A percentile compares a stretch with the other conserved stretches of the same genome.
Conservation (phyloP, 2,329 filamentous ascomycete genomes). For the Cercospora sp. region DNA sequence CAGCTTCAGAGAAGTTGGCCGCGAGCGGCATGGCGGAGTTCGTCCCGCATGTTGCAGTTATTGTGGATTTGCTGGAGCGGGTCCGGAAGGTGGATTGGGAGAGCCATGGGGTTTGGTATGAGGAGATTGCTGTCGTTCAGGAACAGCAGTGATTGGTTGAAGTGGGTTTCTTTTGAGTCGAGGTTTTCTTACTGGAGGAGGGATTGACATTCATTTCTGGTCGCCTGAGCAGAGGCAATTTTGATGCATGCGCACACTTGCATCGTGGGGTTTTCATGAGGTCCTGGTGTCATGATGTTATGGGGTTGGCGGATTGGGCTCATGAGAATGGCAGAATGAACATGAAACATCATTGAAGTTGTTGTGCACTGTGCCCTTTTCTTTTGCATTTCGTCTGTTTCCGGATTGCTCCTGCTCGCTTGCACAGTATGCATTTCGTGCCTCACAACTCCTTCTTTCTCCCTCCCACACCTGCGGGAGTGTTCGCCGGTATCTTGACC, state of each 20-base stretch:
- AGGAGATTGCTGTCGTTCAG: constrained; percentile 54
- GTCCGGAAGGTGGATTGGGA: constrained; percentile 68
- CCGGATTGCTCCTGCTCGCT: background rate
- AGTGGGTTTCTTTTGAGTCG: background rate
- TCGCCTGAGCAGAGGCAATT: background rate
- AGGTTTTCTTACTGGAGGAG: background rate
- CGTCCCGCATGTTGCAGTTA: constrained; percentile 65
- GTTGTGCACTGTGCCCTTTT: background rate
- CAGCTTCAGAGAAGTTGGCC: constrained; percentile 68
- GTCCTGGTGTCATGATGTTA: background rate
- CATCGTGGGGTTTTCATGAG: background rate
- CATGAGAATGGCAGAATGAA: background rate
- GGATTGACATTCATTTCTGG: background rate
- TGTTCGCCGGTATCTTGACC: constrained; percentile 22
- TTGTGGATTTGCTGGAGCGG: constrained; percentile 66
- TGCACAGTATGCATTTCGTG: background rate
- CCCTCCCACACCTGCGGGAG: background rate
- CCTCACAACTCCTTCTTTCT: constrained; percentile 21
- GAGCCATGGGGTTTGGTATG: constrained; percentile 70
- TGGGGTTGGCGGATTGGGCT: background rate
- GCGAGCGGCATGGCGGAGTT: constrained; percentile 72
- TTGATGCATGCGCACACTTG: background rate
- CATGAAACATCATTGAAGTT: background rate
- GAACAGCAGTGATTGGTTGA: background rate
- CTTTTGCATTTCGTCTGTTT: background rate